phyloP scores from a whole-genome alignment of 2,329 filamentous ascomycete species.

The Venturia carpophila region DNA sequence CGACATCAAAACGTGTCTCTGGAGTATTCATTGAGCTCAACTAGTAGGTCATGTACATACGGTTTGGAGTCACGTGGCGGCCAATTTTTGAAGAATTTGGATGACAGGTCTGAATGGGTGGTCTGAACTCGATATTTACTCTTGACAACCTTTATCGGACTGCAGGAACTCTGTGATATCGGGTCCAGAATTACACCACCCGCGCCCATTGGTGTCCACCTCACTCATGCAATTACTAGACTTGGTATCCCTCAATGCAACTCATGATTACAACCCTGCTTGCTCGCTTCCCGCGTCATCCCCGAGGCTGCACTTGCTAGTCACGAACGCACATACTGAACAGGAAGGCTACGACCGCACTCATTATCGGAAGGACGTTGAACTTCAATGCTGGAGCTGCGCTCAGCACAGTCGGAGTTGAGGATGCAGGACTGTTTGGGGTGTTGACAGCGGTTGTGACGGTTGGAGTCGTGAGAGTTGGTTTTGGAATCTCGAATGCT shows the following conservation, averaged over 20 bases:
- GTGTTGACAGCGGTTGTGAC: neutral
- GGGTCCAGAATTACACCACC: neutral
- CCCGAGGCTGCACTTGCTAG: neutral
- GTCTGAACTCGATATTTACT: no score
- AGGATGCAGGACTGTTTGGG: neutral
- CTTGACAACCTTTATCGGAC: no score
- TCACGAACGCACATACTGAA: neutral
- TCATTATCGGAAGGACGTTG: neutral
- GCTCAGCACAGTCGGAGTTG: neutral
- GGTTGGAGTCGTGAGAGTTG: neutral
- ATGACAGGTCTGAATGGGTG: no score
- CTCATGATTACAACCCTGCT: neutral
- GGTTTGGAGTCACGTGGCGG: no score
- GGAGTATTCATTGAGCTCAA: no score
- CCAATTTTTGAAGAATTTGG: no score
- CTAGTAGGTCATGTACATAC: no score
- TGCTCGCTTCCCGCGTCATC: neutral
- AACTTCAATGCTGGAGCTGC: neutral
- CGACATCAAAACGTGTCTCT: no score
- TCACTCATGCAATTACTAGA: neutral
- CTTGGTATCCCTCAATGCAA: neutral
- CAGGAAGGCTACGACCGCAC: neutral
- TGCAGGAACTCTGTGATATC: neutral
- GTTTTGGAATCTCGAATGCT: neutral
- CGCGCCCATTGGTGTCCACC: neutral